Conservation (phyloP, 2,329 filamentous ascomycete genomes). For the Akanthomyces muscarius region DNA sequence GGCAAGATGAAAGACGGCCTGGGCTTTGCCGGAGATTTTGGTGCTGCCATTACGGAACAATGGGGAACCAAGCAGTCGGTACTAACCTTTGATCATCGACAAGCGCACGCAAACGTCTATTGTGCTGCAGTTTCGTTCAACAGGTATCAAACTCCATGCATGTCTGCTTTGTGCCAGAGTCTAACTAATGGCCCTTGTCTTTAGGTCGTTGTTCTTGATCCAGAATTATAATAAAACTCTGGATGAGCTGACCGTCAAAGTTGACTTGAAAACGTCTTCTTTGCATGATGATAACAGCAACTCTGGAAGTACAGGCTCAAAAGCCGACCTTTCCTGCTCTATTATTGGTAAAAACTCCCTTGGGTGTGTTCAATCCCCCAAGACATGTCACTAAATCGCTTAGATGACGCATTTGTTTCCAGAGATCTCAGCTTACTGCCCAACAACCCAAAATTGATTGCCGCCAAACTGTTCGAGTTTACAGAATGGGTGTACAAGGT, state of each 20-base stretch:
- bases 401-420: background rate
- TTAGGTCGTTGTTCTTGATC: conserved; percentile 1
- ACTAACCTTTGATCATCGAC: background rate
- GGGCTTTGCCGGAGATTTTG: conserved; percentile 3
- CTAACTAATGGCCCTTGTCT: background rate
- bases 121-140: conserved; percentile 12
- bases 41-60: background rate
- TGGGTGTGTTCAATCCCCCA: no score
- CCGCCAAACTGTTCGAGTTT: conserved; percentile 11
- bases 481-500: conserved; percentile 8
- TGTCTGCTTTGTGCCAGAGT: background rate
- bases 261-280: background rate
- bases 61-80: background rate
- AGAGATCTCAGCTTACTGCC: background rate
- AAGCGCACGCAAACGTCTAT: background rate
- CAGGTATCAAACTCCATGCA: background rate
- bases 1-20: conserved; percentile 3
- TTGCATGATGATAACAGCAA: background rate
- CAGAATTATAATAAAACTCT: background rate
- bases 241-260: background rate
- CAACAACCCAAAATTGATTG: background rate
- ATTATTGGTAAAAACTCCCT: background rate
- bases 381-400: background rate
- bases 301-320: background rate
- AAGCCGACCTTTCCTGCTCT: background rate